phyloP scores from a whole-genome alignment of 1,139 yeast genomes.

The Debaryomyces fabryi region DNA sequence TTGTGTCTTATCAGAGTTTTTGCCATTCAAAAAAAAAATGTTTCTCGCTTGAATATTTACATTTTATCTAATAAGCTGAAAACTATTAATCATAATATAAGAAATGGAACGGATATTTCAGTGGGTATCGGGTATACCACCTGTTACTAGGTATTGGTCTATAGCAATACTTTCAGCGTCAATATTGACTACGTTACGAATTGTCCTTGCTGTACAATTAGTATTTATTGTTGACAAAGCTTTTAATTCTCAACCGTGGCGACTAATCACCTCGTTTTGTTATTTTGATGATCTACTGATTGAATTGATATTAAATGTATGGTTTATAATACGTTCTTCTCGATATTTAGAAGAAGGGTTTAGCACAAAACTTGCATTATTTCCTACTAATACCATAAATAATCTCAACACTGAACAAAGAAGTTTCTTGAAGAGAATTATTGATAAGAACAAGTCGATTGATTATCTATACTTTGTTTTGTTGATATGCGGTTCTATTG shows the following conservation, averaged over 20 bases:
- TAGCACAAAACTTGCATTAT: constrained; percentile 17
- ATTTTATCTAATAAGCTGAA: neutral
- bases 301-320: constrained; percentile 22
- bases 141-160: constrained; percentile 37
- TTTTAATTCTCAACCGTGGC: constrained; percentile 37
- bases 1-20: neutral
- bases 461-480: constrained; percentile 37
- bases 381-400: constrained; percentile 19
- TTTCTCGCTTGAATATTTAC: neutral
- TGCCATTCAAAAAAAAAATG: constrained; percentile 4
- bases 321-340: constrained; percentile 21
- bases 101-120: constrained; percentile 18
- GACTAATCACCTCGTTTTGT: constrained; percentile 39
- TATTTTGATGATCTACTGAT: constrained; percentile 32
- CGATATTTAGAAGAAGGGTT: constrained; percentile 25
- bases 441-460: constrained; percentile 23
- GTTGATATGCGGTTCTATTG: constrained; percentile 29
- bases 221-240: constrained; percentile 29
- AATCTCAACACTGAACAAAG: constrained; percentile 21
- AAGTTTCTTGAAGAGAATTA: constrained; percentile 16
- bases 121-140: constrained; percentile 26
- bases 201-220: constrained; percentile 19
- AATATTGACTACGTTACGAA: constrained; percentile 19
- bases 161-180: constrained; percentile 23
- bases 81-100: neutral